Evolutionary conservation across 352 stramenopile species (phyloP).

Genomic region (Phytophthora uliginosa): DNA sequence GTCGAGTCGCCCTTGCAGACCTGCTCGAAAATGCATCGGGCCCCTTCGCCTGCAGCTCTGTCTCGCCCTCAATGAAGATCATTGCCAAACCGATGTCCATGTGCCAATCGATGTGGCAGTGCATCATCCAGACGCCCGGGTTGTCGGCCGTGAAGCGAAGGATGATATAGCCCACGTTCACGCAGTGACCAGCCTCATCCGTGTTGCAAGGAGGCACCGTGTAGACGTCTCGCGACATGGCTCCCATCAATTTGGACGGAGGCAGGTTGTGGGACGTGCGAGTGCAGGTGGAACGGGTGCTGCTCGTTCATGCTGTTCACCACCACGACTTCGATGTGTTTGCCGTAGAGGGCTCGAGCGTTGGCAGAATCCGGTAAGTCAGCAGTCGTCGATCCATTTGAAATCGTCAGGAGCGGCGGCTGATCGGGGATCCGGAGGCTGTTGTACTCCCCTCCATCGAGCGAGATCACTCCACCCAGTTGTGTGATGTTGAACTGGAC

Average conservation of each 20-base stretch:
- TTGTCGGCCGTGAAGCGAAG: slow-evolving; percentile 45
- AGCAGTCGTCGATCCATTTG: slow-evolving; percentile 21
- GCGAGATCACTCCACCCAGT: slow-evolving; percentile 24
- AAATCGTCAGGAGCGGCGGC: slow-evolving; percentile 28
- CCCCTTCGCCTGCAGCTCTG: slow-evolving; percentile 21
- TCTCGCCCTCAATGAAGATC: slow-evolving; percentile 38
- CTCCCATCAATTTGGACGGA: slow-evolving; percentile 24
- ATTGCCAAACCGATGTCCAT: slow-evolving; percentile 43
- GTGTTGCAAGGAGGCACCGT: slow-evolving; percentile 27
- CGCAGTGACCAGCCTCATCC: slow-evolving; percentile 17
- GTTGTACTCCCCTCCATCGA: slow-evolving; percentile 33
- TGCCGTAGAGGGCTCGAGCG: slow-evolving; percentile 22
- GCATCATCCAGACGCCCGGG: slow-evolving; percentile 40
- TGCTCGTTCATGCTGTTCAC: slow-evolving; percentile 39
- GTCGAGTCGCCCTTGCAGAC: slow-evolving; percentile 22
- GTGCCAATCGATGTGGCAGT: slow-evolving; percentile 19
- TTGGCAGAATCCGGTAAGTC: slow-evolving; percentile 22
- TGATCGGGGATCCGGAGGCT: slow-evolving; percentile 26
- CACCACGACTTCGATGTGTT: slow-evolving; percentile 37
- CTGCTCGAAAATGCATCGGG: slow-evolving; percentile 20
- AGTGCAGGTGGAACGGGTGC: slow-evolving; percentile 48
- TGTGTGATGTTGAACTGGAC: slow-evolving; percentile 35
- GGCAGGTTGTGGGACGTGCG: too few relatives aligned
- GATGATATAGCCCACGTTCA: slow-evolving; percentile 29
- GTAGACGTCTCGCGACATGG: slow-evolving; percentile 31